Percentiles rank a stretch among this genome's conserved stretches.
phyloP scores from a whole-genome alignment of 2,329 filamentous ascomycete species.

The Hysterium pulicare region DNA sequence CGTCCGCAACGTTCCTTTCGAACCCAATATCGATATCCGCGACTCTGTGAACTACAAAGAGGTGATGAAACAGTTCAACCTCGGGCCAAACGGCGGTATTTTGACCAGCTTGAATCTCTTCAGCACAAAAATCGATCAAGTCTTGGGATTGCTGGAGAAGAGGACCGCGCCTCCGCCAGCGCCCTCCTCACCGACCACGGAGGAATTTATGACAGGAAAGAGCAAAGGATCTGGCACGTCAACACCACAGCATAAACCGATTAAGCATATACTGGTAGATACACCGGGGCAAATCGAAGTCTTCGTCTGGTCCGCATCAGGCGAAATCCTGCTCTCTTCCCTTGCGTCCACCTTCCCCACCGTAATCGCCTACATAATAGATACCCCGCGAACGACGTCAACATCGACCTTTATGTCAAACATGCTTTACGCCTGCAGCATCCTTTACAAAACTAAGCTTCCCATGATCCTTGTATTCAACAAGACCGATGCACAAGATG shows the following conservation, averaged over 20 bases:
- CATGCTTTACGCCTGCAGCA: slow-evolving; percentile 98
- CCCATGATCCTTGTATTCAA: slow-evolving; percentile 99
- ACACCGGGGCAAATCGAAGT: slow-evolving; percentile 98
- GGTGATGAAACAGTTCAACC: slow-evolving; percentile 98
- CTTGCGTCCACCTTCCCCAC: slow-evolving; percentile 93
- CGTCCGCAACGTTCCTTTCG: slow-evolving; percentile 88
- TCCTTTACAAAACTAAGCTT: slow-evolving; percentile 96
- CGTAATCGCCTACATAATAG: slow-evolving; percentile 94
- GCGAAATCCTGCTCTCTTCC: slow-evolving; percentile 88
- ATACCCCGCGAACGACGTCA: slow-evolving; percentile 87
- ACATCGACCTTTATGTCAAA: slow-evolving; percentile 99
- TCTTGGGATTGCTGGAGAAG: slow-evolving; percentile 86
- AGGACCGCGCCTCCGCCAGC: slow-evolving; percentile 59
- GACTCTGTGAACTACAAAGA: slow-evolving; percentile 99
- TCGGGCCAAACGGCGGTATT: slow-evolving; percentile 95
- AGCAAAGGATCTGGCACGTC: slow-evolving; percentile 23
- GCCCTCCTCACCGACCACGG: slow-evolving; percentile 26
- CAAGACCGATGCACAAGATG: slow-evolving; percentile 94
- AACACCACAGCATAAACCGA: slow-evolving; percentile 53
- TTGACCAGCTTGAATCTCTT: slow-evolving; percentile 94
- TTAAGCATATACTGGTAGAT: slow-evolving; percentile 83
- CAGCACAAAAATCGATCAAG: slow-evolving; percentile 96
- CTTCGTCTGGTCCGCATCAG: slow-evolving; percentile 96
- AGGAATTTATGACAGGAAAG: slow-evolving; percentile 34
- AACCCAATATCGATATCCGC: slow-evolving; percentile 97